Base-by-base conservation (phyloP, 192 early-diverging fungal species). In the Phlyctochytrium arcticum region DNA sequence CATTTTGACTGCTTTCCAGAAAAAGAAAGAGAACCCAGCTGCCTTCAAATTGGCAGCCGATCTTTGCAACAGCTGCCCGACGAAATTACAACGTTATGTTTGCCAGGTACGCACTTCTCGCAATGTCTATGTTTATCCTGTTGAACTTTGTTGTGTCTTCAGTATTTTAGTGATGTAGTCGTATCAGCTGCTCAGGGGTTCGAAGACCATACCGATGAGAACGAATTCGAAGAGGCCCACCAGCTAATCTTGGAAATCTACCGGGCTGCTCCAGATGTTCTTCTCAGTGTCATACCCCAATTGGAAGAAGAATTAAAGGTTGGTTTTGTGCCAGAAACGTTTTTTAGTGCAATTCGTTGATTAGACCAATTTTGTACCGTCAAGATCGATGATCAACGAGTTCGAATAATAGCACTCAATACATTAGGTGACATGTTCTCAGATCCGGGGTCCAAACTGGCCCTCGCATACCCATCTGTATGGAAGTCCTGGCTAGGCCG, bases 211-310 rank as follows among this genome's bases (percentile, higher is more conserved):
- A 62, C 34, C 17, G 60, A 66, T 53, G 75, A 74, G 15, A 70
- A 65, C 33, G 72, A 78, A 12, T 69, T 69, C 9, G 72, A 81
- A 57, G 79, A 81, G 15, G 85, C 89, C 3, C 94, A 97, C 60
- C 79, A 80, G 4, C 72, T 94, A 33, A 90, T 97, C 39, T 72
- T 91, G 36, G 88, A 94, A 54, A 81, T 98, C 39, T 86, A 93
- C 76, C 71, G 77, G 39, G 69, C 80, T 5, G 82, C 87, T 2
- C 92, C 92, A 0, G 82, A 78, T 23, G 78, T 96, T 26, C 72
- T 98, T 44, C 74, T 92, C 33, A 94, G 89, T 48, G 94, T 98
- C 0, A 86, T 98, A 32, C 96, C 96, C 23, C 89, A 91, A 67
- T 79, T 98, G 21, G 93, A 97, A 60, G 93, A 95, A 47, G 95